phyloP scores from a whole-genome alignment of 1,139 yeast genomes.

The Diutina mesorugosa region DNA sequence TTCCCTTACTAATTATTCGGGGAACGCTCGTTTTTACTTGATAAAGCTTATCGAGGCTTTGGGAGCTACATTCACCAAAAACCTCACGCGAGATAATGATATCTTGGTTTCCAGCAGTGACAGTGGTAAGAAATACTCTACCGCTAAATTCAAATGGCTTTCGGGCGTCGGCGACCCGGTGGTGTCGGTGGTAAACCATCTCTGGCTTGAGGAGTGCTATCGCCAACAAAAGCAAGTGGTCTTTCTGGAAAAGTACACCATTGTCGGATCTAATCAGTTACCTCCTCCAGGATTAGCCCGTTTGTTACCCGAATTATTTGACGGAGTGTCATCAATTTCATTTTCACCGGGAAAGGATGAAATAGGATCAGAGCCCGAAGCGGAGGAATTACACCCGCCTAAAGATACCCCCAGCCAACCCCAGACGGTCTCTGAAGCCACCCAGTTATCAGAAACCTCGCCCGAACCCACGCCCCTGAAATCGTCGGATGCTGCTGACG shows the following conservation, averaged over 20 bases:
- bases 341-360: background rate
- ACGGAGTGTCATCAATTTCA: background rate
- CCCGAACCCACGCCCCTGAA: background rate
- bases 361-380: background rate
- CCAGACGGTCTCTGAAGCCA: background rate
- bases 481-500: background rate
- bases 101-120: conserved; percentile 61
- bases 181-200: conserved; percentile 53
- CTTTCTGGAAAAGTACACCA: background rate
- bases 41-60: conserved; percentile 49
- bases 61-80: conserved; percentile 71
- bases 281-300: background rate
- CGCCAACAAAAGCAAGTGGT: conserved; percentile 36
- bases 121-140: conserved; percentile 60
- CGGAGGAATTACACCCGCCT: background rate
- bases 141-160: conserved; percentile 53
- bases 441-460: background rate
- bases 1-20: conserved; percentile 71
- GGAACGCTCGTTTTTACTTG: conserved; percentile 68
- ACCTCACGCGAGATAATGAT: conserved; percentile 54
- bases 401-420: background rate
- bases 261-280: background rate
- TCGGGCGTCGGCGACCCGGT: conserved; percentile 4
- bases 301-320: background rate
- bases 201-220: conserved; percentile 84